Evolutionary conservation across 75 land plant genomes (phyloP).

Genomic region (Sequoia sempervirens): DNA sequence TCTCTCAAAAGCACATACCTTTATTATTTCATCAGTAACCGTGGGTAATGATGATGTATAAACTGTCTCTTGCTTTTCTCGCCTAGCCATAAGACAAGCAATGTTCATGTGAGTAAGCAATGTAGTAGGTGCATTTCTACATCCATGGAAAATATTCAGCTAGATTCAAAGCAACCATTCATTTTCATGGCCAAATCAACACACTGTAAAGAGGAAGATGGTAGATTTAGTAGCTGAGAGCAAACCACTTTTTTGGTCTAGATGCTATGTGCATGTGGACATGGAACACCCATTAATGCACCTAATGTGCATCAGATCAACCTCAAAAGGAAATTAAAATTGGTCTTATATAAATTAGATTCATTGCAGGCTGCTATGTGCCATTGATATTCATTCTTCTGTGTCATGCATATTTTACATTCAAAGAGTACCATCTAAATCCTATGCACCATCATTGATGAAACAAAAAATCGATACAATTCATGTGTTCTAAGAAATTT

Average conservation of each 20-base stretch:
- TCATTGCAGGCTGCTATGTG: background rate
- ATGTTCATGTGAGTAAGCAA: background rate
- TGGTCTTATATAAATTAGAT: background rate
- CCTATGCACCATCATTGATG: conserved; percentile 9
- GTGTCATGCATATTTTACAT: background rate
- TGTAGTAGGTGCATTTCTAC: background rate
- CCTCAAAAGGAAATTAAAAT: background rate
- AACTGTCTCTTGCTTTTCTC: conserved; percentile 4
- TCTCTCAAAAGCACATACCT: too few relatives aligned
- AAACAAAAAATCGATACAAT: background rate
- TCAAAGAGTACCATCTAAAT: background rate
- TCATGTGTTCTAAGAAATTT: conserved; percentile 6
- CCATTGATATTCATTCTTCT: background rate
- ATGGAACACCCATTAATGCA: background rate
- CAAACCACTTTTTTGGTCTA: background rate
- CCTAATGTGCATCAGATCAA: background rate
- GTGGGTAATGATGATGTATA: background rate
- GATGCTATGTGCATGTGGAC: background rate
- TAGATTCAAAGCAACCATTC: background rate
- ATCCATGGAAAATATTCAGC: background rate
- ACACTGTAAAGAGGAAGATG: background rate
- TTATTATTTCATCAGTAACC: too few relatives aligned
- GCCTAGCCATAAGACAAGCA: background rate
- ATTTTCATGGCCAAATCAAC: conserved; percentile 4
- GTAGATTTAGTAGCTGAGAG: background rate